Conservation (phyloP, 345 rosid species). For the Jatropha curcas region DNA sequence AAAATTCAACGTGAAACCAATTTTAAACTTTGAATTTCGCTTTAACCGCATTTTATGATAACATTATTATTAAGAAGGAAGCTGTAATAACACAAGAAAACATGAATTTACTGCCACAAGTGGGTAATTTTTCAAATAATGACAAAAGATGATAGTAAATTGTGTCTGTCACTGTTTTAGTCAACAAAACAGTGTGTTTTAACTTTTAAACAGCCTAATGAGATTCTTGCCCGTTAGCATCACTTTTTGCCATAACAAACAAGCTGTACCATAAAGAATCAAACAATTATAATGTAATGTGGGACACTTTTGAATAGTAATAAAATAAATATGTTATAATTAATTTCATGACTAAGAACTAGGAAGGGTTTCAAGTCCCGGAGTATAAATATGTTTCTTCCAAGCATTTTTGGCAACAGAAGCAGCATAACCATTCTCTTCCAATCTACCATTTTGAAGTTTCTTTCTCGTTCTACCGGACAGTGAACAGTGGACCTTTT, state of each 20-base stretch:
- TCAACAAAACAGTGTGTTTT: slow-evolving; percentile 5
- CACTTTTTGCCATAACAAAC: not conserved
- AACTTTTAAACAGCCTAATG: not conserved
- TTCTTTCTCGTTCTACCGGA: not conserved
- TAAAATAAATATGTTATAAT: too few species aligned
- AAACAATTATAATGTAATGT: slow-evolving; percentile 19
- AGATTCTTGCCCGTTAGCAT: slow-evolving; percentile 13
- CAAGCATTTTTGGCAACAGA: slow-evolving; percentile 19
- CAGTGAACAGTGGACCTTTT: too few species aligned
- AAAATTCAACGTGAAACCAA: too few species aligned
- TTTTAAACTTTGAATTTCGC: too few species aligned
- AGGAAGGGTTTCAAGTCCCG: slow-evolving; percentile 22
- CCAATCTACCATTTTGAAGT: not conserved
- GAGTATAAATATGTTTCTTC: slow-evolving; percentile 3
- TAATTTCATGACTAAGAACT: not conserved
- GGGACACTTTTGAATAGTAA: slow-evolving; percentile 12
- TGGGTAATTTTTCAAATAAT: not conserved
- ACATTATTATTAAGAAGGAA: too few species aligned
- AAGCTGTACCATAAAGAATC: slow-evolving; percentile 1
- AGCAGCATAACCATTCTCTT: slow-evolving; percentile 11
- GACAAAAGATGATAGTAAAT: not conserved
- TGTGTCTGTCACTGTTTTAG: slow-evolving; percentile 12
- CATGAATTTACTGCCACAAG: too few species aligned
- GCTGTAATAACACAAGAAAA: too few species aligned
- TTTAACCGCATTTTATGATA: too few species aligned